Conservation (phyloP, 371 early-diverging fungal species). For the Lichtheimia hyalospora region DNA sequence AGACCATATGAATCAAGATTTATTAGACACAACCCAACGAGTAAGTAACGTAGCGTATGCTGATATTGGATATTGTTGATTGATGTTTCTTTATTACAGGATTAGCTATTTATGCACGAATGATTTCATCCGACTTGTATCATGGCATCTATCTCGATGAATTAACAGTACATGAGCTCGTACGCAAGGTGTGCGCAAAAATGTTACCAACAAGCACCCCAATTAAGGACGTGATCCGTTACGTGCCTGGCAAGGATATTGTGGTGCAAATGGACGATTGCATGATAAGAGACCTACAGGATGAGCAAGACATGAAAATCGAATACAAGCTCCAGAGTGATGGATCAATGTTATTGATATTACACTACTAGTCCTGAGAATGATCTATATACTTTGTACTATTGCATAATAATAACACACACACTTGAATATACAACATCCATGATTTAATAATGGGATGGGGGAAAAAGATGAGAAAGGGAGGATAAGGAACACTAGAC, state of each 20-base stretch:
- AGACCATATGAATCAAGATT: no score
- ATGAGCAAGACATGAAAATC: constrained; percentile 55
- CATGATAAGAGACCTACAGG: constrained; percentile 47
- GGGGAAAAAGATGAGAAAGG: no score
- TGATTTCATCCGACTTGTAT: constrained; percentile 27
- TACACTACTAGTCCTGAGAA: constrained; percentile 31
- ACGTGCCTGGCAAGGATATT: constrained; percentile 28
- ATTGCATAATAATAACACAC: no score
- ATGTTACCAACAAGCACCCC: constrained; percentile 38
- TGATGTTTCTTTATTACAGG: constrained; percentile 18
- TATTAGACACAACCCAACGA: no score
- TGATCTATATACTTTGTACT: no score
- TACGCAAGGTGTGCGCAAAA: constrained; percentile 21
- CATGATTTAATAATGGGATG: no score
- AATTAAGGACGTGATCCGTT: constrained; percentile 32
- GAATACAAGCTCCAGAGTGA: constrained; percentile 44
- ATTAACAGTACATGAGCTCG: constrained; percentile 41
- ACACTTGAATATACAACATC: no score
- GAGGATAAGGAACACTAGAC: no score
- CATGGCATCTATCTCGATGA: constrained; percentile 57
- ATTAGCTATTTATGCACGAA: constrained; percentile 41
- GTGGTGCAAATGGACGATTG: constrained; percentile 49
- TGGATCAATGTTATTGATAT: constrained; percentile 39
- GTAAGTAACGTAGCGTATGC: no score
- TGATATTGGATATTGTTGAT: no score